Evolutionary conservation across 192 early-diverging fungal species (phyloP).

Genomic region (Oehlia diaphana): DNA sequence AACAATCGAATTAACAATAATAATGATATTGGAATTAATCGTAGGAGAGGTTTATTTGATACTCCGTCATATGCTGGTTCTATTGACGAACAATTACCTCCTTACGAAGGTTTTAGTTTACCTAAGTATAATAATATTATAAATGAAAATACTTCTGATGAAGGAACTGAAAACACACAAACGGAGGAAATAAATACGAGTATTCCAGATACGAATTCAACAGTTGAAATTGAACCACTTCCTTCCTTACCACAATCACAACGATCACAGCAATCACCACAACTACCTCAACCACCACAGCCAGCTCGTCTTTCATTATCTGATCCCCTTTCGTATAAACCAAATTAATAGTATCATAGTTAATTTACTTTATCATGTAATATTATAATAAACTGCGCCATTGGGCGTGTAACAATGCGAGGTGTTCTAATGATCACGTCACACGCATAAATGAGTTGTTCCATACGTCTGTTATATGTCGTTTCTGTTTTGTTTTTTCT

Average conservation of each 20-base stretch:
- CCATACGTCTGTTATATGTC: too few relatives aligned
- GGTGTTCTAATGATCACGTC: too few relatives aligned
- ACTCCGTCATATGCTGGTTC: neutral
- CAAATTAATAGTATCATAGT: neutral
- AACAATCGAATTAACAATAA: neutral
- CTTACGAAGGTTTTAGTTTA: constrained; percentile 1
- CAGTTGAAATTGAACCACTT: neutral
- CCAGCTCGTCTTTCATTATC: neutral
- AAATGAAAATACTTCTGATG: neutral
- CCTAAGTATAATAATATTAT: neutral
- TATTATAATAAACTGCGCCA: too few relatives aligned
- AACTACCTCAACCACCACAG: neutral
- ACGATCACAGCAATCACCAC: neutral
- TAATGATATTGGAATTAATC: neutral
- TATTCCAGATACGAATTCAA: neutral
- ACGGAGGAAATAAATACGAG: neutral
- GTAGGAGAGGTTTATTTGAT: neutral
- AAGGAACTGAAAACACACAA: neutral
- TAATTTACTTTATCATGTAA: too few relatives aligned
- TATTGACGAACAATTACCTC: neutral
- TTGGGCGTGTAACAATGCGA: too few relatives aligned
- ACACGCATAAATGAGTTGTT: too few relatives aligned
- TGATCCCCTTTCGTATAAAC: neutral
- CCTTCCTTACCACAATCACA: neutral
- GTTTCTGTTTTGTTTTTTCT: too few relatives aligned